Base-by-base conservation (phyloP, 2,329 filamentous ascomycete species). In the Cladosporium sp. region DNA sequence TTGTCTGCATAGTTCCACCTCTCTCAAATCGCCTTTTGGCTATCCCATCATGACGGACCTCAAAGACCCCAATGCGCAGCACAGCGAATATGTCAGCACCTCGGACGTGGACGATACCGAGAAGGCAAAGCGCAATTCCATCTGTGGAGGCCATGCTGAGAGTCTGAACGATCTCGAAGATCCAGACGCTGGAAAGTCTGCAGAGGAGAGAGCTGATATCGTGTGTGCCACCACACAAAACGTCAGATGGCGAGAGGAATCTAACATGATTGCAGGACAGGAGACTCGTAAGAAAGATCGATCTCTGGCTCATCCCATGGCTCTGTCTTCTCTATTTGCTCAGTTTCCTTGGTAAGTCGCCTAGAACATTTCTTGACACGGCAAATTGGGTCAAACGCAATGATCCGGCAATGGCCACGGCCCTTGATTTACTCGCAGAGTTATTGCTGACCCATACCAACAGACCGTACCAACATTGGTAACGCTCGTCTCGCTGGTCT, bases 251-350 rank as follows among this genome's bases (percentile, higher is more conserved):
- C 17, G 3, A 25, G 14, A 20, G 45, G 22, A 51, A 30, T 51
- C 59, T 59, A 34, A 63, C 37, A 38, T 30, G n/a, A 14, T 42
- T 9, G 37, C 59, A 88, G 86, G 86, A 88, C 64, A 81, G 80
- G 61, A 82, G 81, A 65, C 74, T 88, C 1, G 67, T 88, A 9
- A 79, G 84, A 69, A 88, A 83, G 69, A 76, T 88, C 19, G 86
- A 88, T 66, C 65, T 81, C 20, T 77, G 78, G 56, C 75, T 88
- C 1, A 85, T 88, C 43, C 86, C 85, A 38, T 87, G 84, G 79
- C 82, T 90, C 12, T 87, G 84, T 59, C 77, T 90, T 50, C 79
- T 92, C 36, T 92, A 92, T 67, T 79, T 92, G 1, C 80, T 90
- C 55, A 88, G 86, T 61, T 92, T 91, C 71, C 80, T 92, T 22